Evolutionary conservation across 2,329 filamentous ascomycete genomes (phyloP).

Genomic region (Acephala macrosclerotiorum): DNA sequence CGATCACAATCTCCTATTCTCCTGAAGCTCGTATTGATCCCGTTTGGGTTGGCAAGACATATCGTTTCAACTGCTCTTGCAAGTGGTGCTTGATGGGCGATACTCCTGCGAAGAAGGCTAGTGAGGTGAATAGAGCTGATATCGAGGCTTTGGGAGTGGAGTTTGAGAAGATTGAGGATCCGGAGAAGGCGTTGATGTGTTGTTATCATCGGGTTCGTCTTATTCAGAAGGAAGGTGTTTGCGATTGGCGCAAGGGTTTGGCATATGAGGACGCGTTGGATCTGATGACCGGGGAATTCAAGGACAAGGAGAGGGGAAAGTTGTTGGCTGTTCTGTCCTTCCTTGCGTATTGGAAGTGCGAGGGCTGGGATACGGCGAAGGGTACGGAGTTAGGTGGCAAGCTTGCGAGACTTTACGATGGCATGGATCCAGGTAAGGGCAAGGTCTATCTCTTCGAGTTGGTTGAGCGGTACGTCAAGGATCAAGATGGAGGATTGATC

Average conservation of each 20-base stretch:
- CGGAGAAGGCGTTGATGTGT: neutral
- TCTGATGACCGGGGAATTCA: neutral
- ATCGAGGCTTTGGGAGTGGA: neutral
- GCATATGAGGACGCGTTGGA: slow-evolving; percentile 1
- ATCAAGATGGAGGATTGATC: neutral
- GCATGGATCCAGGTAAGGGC: neutral
- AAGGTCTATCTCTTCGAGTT: neutral
- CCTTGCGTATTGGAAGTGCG: slow-evolving; percentile 2
- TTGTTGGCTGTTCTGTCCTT: neutral
- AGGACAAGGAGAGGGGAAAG: neutral
- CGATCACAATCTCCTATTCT: slow-evolving; percentile 3
- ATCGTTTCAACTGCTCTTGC: neutral
- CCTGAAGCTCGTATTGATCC: neutral
- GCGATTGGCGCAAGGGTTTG: slow-evolving; percentile 4
- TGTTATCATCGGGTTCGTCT: neutral
- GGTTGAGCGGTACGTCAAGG: neutral
- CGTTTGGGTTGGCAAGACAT: neutral
- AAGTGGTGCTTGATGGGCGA: neutral
- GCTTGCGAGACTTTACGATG: neutral
- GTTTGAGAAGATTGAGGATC: neutral
- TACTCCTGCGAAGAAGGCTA: neutral
- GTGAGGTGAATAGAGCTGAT: neutral
- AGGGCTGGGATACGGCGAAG: neutral
- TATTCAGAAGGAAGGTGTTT: neutral
- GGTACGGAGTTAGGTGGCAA: neutral